Evolutionary conservation across 2,329 filamentous ascomycete genomes (phyloP), one percentile per base, ranked within the genome.

Genomic region (Hypoxylon sp.): DNA sequence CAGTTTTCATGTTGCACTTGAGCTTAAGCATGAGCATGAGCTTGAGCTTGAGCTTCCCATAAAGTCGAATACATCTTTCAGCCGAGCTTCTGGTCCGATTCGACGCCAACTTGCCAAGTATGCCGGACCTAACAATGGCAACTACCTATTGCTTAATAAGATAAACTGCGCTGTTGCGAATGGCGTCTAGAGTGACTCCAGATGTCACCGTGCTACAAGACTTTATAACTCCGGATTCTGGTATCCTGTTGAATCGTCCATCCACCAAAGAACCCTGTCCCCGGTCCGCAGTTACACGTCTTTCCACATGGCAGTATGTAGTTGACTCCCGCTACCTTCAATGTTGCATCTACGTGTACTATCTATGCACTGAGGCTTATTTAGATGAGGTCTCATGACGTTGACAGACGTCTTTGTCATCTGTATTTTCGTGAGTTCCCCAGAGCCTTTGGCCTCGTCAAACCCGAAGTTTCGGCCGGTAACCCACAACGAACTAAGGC

Each of bases 21-120:
- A 38, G 36, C n/a, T 38, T 8, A n/a, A n/a, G n/a, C n/a, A n/a
- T n/a, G 20, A 48, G 42, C 45, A 38, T 44, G 30, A 44, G 44
- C 49, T 59, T 55, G 20, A 66, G 50, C 49, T 59, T 65, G 50
- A 59, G 48, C 44, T 55, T 54, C 51, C 50, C 56, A 62, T 61
- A 44, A 46, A 14, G 28, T 38, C 26, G 20, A 52, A 49, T 56
- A 32, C 28, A 45, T 32, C 24, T 48, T 24, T 48, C 42, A 54
- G 49, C 26, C 32, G 28, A 61, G 33, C 50, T 55, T 22, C 38
- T 24, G 52, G 40, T 51, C 49, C 30, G 24, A 56, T 55, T 33
- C 33, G 28, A 59, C 40, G 14, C 40, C 48, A 45, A 46, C 6
- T 24, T 50, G 16, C 22, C 20, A 32, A 14, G 20, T 11, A 40